phyloP scores from a whole-genome alignment of 148 eudicot species.

The Rhododendron williamsianum region DNA sequence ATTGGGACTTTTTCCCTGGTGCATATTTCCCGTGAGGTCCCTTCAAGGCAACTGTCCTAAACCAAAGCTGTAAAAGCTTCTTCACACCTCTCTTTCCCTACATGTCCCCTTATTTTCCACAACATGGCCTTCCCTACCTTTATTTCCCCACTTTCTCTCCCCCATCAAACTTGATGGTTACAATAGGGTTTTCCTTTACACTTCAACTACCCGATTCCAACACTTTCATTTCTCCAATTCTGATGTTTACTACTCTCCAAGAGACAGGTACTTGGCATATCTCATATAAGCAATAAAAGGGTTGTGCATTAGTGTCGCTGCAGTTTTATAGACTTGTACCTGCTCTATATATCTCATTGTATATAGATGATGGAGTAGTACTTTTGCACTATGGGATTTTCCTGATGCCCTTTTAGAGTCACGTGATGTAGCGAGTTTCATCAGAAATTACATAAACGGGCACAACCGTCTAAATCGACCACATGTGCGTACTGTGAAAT shows the following conservation, averaged over 20 bases:
- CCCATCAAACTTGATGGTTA: slow-evolving; percentile 10
- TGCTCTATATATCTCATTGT: not conserved
- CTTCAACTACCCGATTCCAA: not conserved
- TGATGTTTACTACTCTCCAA: not conserved
- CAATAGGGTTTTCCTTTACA: not conserved
- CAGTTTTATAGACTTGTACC: not conserved
- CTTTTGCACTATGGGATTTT: not conserved
- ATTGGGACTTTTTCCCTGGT: not conserved
- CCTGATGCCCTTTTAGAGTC: not conserved
- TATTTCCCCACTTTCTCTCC: not conserved
- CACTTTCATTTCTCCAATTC: not conserved
- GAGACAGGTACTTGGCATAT: not conserved
- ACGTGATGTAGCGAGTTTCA: not conserved
- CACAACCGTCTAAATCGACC: not conserved
- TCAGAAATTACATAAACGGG: not conserved
- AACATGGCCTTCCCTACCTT: not conserved
- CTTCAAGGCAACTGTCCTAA: slow-evolving; percentile 19
- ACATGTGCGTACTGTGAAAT: not conserved
- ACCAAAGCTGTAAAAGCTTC: slow-evolving; percentile 19
- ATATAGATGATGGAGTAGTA: not conserved
- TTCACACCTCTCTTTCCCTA: slow-evolving; percentile 10
- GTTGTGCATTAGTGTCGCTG: not conserved
- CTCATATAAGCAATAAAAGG: not conserved
- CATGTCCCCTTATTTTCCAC: not conserved
- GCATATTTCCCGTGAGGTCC: slow-evolving; percentile 13